These are phyloP conservation scores for Xylariales sp. DNA, from an alignment of 2,329 filamentous ascomycete species.

Conservation along the genomic window DNA sequence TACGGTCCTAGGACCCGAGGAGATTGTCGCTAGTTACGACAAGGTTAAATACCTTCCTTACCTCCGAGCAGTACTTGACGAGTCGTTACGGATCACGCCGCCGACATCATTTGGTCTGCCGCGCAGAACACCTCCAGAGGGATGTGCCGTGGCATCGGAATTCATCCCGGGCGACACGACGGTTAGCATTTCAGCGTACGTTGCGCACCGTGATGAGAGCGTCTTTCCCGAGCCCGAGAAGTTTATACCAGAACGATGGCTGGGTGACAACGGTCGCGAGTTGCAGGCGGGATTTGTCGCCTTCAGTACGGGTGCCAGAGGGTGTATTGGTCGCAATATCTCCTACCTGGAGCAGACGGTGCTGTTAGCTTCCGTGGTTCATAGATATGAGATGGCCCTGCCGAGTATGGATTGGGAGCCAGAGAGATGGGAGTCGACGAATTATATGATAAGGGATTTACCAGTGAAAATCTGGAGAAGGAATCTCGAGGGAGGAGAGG, in stretches of 20 bases:
- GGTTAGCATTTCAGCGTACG: slow-evolving; percentile 38
- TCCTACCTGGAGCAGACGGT: slow-evolving; percentile 42
- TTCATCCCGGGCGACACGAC: slow-evolving; percentile 39
- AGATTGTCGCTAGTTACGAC: slow-evolving; percentile 42
- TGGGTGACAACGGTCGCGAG: slow-evolving; percentile 33
- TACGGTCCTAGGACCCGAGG: slow-evolving; percentile 34
- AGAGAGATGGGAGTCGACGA: slow-evolving; percentile 20
- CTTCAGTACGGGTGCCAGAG: slow-evolving; percentile 25
- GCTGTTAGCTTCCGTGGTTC: slow-evolving; percentile 35
- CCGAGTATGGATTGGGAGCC: slow-evolving; percentile 24
- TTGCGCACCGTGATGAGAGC: slow-evolving; percentile 32
- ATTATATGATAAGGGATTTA: slow-evolving; percentile 20
- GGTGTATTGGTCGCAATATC: slow-evolving; percentile 27
- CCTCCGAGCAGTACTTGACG: slow-evolving; percentile 47
- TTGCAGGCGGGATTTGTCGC: slow-evolving; percentile 34
- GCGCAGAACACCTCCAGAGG: slow-evolving; percentile 40
- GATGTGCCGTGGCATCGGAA: slow-evolving; percentile 36
- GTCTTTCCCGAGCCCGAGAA: slow-evolving; percentile 32
- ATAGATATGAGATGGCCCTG: slow-evolving; percentile 36
- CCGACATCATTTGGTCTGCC: slow-evolving; percentile 35
- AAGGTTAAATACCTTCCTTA: slow-evolving; percentile 48
- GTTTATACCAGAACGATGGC: slow-evolving; percentile 37
- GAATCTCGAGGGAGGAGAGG: no score
- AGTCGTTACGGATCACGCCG: slow-evolving; percentile 39
- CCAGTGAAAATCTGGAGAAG: slow-evolving; percentile 23